These are phyloP conservation scores for Gossypioides kirkii DNA, from an alignment of 345 rosid genomes.

Conservation along the genomic window DNA sequence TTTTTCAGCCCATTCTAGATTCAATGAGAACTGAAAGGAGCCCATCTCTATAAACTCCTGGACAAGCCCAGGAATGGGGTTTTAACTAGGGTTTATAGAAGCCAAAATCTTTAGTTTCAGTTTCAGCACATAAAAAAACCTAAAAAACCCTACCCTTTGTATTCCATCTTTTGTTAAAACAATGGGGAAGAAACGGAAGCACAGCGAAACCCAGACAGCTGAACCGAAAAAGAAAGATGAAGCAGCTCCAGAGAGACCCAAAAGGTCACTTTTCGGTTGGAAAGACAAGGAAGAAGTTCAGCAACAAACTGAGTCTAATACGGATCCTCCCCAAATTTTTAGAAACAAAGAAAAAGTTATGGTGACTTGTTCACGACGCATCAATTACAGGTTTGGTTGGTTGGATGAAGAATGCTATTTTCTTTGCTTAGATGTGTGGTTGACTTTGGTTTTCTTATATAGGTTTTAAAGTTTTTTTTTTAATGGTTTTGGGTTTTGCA, in stretches of 20 bases:
- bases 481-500: conserved; percentile 13
- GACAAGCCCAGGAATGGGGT: not conserved
- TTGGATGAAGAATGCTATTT: not conserved
- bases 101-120: too few relatives aligned
- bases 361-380: conserved; percentile 90
- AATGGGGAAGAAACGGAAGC: conserved; percentile 88
- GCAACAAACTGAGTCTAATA: conserved; percentile 15
- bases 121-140: not conserved
- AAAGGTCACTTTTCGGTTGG: conserved; percentile 79
- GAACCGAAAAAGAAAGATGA: conserved; percentile 48
- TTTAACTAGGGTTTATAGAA: not conserved
- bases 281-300: conserved; percentile 47
- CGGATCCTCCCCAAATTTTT: conserved; percentile 25
- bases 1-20: too few relatives aligned
- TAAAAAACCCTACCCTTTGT: too few relatives aligned
- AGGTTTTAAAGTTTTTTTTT: not conserved
- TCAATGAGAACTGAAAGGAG: not conserved
- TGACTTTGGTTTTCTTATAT: not conserved
- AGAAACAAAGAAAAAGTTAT: conserved; percentile 96
- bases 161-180: not conserved
- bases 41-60: not conserved
- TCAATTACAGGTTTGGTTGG: conserved; percentile 66
- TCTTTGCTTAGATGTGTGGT: not conserved
- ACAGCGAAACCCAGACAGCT: conserved; percentile 44
- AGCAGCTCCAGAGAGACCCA: conserved; percentile 53